Base-by-base conservation (phyloP, 2,329 filamentous ascomycete genomes). In the Colletotrichum siamense region DNA sequence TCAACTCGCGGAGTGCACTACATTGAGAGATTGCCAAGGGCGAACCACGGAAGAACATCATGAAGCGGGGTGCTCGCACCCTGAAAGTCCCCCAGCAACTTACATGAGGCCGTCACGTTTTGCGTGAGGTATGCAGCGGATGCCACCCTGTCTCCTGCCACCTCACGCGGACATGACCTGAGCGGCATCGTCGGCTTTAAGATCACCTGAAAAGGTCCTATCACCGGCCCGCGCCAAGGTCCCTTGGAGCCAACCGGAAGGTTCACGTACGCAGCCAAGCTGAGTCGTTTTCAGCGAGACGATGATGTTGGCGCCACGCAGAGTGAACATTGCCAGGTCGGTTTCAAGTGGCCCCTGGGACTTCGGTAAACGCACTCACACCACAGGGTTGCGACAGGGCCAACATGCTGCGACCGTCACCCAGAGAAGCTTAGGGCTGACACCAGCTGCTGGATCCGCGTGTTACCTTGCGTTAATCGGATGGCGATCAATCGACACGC, bases 371-470 rank as follows among this genome's bases (percentile, higher is more conserved):
- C 57, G 57, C 68, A 63, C 57, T 63, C 24, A 22, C 32, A 30
- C n/a, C 44, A 52, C n/a, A 52, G n/a, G 44, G 44, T 28, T 69
- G 24, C 55, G 24, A 62, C 57, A 70, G 36, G 57, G 57, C 34
- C 68, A 39, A 55, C 26, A 44, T 59, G n/a, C 64, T 74, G 65
- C 70, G 70, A 59, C 64, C n/a, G 30, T 34, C 57, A 62, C 64
- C 71, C 18, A 57, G 65, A 73, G 34, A 26, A 69, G 71, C 28
- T 34, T 76, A 76, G 74, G 71, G 71, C 74, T 74, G 70, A 76
- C 74, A 26, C 18, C 65, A 36, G 28, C 34, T 74, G 16, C 49
- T 52, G 30, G 57, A 30, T 24, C 34, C 65, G 59, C 49, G 59
- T 76, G 70, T 39, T 69, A 49, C 26, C 57, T 24, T 64, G 57